Evolutionary conservation across 2,329 filamentous ascomycete genomes (phyloP).

Genomic region (Ophiobolus disseminans): DNA sequence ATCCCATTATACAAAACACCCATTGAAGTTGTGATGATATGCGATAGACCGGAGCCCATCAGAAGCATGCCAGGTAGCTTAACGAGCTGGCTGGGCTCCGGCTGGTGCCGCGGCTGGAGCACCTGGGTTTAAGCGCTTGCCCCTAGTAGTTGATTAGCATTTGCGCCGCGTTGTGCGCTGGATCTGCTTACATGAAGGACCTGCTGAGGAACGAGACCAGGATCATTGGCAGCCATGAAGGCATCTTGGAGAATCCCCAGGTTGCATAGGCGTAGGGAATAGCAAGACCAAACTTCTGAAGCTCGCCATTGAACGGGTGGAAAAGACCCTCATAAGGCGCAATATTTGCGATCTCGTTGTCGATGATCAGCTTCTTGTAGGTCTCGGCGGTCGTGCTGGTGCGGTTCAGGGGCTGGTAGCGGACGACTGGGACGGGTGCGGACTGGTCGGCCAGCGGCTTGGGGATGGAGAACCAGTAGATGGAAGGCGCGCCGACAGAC

Average conservation of each 20-base stretch:
- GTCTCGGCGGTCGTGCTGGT: conserved; percentile 71
- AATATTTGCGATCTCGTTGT: conserved; percentile 62
- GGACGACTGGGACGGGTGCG: conserved; percentile 69
- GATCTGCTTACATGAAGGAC: conserved; percentile 71
- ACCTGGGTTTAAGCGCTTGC: conserved; percentile 31
- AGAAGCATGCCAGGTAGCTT: background rate
- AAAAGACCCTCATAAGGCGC: conserved; percentile 69
- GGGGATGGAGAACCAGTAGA: conserved; percentile 71
- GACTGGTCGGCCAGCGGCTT: conserved; percentile 67
- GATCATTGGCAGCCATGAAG: conserved; percentile 80
- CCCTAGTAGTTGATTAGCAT: conserved; percentile 28
- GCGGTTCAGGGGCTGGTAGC: conserved; percentile 71
- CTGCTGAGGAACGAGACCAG: conserved; percentile 75
- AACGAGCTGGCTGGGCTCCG: background rate
- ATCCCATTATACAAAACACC: background rate
- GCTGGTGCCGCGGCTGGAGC: conserved; percentile 6
- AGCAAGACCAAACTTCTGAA: conserved; percentile 68
- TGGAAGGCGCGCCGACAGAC: conserved; percentile 68
- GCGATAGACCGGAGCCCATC: background rate
- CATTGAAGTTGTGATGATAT: background rate
- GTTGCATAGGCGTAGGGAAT: conserved; percentile 72
- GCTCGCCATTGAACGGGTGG: conserved; percentile 76
- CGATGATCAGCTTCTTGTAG: conserved; percentile 66
- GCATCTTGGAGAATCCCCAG: conserved; percentile 67
- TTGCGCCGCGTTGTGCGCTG: too few species aligned